A percentile compares a stretch with the other conserved stretches of the same genome.
Conservation (phyloP, 352 stramenopile species). For the Globisporangium mamillatum region DNA sequence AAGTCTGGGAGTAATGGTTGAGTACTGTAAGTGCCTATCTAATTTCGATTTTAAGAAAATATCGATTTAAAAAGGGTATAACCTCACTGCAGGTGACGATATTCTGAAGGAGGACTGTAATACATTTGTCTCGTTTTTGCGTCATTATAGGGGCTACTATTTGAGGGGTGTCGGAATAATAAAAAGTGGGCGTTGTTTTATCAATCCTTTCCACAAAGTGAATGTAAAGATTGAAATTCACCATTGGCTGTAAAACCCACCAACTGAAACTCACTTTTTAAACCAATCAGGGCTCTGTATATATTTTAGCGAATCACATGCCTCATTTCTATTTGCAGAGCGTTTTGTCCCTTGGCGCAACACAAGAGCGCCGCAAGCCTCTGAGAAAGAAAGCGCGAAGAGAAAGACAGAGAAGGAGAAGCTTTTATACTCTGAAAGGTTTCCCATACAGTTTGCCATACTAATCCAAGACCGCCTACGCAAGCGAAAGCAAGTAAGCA, state of each 20-base stretch:
- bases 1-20: too few relatives aligned
- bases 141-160: too few relatives aligned
- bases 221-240: too few relatives aligned
- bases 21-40: too few relatives aligned
- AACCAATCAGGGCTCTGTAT: background rate
- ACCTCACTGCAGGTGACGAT: too few relatives aligned
- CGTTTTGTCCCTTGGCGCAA: background rate
- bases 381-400: background rate
- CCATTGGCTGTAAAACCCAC: background rate
- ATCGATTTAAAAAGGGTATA: too few relatives aligned
- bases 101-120: too few relatives aligned
- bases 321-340: background rate
- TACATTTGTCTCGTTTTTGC: too few relatives aligned
- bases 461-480: background rate
- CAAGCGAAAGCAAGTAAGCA: background rate
- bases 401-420: background rate
- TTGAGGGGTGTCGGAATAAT: too few relatives aligned
- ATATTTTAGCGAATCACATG: background rate
- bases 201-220: too few relatives aligned
- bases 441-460: conserved; percentile 14
- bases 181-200: too few relatives aligned
- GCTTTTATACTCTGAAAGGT: background rate
- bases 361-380: background rate
- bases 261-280: background rate
- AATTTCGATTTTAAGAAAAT: too few relatives aligned